These are phyloP conservation scores for Trichoderma sp. DNA, from an alignment of 2,329 filamentous ascomycete species.

Conservation along the genomic window DNA sequence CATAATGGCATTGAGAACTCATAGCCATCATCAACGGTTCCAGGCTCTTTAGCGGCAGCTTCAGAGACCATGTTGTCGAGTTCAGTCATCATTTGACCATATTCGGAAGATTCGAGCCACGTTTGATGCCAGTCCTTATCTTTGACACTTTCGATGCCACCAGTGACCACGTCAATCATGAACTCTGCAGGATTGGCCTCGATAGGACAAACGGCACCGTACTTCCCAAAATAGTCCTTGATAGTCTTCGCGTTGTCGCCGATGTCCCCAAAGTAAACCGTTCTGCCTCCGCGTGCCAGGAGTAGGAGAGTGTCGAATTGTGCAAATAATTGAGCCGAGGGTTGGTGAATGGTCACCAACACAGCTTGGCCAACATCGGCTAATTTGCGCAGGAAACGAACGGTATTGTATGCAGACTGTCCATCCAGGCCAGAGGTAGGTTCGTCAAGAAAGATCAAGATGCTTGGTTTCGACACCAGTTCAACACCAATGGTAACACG, in stretches of 20 bases:
- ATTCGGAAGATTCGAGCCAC: constrained; percentile 62
- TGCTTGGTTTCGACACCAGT: constrained; percentile 57
- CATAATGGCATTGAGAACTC: constrained; percentile 69
- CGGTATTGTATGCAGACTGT: constrained; percentile 62
- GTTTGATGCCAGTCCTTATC: constrained; percentile 63
- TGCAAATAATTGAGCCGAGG: constrained; percentile 62
- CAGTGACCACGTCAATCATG: constrained; percentile 63
- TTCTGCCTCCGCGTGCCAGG: constrained; percentile 60
- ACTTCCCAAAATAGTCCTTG: constrained; percentile 62
- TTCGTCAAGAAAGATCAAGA: constrained; percentile 60
- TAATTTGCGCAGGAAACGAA: constrained; percentile 64
- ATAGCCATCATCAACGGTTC: constrained; percentile 48
- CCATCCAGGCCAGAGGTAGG: constrained; percentile 67
- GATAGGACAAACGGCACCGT: constrained; percentile 60
- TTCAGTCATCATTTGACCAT: constrained; percentile 53
- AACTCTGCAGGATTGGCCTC: constrained; percentile 73
- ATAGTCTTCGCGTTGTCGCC: constrained; percentile 54
- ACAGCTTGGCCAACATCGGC: constrained; percentile 65
- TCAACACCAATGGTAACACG: constrained; percentile 60
- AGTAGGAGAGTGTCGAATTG: constrained; percentile 65
- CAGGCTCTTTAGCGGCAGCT: constrained; percentile 44
- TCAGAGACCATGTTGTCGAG: constrained; percentile 60
- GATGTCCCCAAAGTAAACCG: constrained; percentile 66
- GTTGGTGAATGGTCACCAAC: constrained; percentile 68
- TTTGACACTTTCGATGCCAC: constrained; percentile 36